These are phyloP conservation scores for Debaryomycetaceae sp. DNA, from an alignment of 1,139 yeast species.

Conservation along the genomic window DNA sequence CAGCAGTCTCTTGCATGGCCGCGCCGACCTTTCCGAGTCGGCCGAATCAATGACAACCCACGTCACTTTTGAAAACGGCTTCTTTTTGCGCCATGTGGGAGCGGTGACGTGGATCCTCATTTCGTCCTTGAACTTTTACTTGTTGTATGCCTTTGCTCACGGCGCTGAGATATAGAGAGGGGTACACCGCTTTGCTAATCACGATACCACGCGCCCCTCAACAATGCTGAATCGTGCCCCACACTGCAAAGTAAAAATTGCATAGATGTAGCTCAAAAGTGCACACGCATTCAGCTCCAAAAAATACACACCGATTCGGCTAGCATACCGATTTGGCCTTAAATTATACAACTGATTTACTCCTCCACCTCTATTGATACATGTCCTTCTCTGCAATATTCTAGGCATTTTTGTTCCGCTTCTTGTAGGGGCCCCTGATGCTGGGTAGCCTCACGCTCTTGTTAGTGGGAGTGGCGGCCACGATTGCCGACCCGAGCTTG, in stretches of 20 bases:
- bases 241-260: no score
- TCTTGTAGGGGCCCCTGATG: conserved; percentile 30
- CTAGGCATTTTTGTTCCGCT: conserved; percentile 21
- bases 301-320: no score
- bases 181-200: no score
- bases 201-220: no score
- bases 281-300: no score
- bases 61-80: conserved; percentile 53
- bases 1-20: conserved; percentile 4
- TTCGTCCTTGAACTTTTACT: conserved; percentile 60
- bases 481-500: conserved; percentile 4
- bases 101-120: conserved; percentile 61
- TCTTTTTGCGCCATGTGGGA: conserved; percentile 41
- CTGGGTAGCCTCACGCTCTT: conserved; percentile 23
- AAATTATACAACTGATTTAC: no score
- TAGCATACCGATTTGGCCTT: no score
- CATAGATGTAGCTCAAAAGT: no score
- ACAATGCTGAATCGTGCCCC: no score
- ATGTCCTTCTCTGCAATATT: no score
- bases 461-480: conserved; percentile 1
- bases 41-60: conserved; percentile 5
- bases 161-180: conserved; percentile 50
- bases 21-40: background rate
- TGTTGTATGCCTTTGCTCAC: conserved; percentile 54
- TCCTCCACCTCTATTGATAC: no score